phyloP scores from a whole-genome alignment of 2,329 filamentous ascomycete genomes.

The Aspergillus pseudoterreus region DNA sequence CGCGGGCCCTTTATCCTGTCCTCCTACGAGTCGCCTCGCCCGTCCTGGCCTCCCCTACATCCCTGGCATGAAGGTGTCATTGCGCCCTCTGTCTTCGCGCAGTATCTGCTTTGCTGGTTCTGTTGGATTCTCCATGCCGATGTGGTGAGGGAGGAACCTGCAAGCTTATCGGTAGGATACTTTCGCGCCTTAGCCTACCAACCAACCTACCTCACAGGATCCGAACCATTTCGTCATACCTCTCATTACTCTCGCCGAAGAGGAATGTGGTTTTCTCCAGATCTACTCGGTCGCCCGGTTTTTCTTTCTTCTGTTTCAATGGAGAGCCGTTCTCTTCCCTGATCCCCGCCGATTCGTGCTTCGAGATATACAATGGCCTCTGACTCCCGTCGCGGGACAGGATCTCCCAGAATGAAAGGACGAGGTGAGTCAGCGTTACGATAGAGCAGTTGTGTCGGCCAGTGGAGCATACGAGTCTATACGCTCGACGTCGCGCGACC shows the following conservation, averaged over 20 bases:
- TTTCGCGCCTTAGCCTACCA: no score
- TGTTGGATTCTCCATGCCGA: conserved; percentile 1
- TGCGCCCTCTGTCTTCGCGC: conserved; percentile 8
- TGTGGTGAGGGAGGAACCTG: conserved; percentile 6
- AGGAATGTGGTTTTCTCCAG: conserved; percentile 38
- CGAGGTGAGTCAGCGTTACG: conserved; percentile 39
- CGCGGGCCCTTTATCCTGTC: conserved; percentile 17
- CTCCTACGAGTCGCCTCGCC: conserved; percentile 9
- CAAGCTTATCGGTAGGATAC: background rate
- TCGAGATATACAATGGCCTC: conserved; percentile 40
- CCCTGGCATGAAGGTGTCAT: conserved; percentile 15
- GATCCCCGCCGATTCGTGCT: conserved; percentile 32
- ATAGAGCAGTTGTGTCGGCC: background rate
- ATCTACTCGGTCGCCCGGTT: conserved; percentile 23
- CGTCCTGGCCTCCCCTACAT: conserved; percentile 9
- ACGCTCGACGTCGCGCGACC: no score
- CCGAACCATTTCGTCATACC: no score
- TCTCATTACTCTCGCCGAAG: conserved; percentile 14
- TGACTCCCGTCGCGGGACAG: conserved; percentile 42
- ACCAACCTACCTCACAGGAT: no score
- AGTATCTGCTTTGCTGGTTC: conserved; percentile 9
- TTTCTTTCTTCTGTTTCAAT: conserved; percentile 35
- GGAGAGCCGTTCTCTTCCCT: conserved; percentile 34
- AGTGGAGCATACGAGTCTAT: background rate
- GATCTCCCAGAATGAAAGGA: conserved; percentile 47